Evolutionary conservation across 2,329 filamentous ascomycete species (phyloP).

Genomic region (Fonsecaea monophora): DNA sequence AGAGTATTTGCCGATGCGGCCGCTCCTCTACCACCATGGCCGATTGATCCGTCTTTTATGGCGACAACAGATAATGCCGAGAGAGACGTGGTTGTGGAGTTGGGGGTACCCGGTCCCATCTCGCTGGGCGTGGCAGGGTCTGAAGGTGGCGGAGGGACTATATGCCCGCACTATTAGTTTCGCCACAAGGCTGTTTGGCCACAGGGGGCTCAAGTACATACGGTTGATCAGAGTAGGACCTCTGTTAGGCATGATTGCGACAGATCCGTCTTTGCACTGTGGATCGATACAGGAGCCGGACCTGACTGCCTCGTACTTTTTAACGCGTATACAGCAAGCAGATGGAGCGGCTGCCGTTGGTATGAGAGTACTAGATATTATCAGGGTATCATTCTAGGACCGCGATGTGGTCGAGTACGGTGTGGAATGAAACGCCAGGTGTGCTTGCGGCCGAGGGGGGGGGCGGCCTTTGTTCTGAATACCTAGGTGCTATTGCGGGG

Average conservation of each 20-base stretch:
- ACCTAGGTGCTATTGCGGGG: not conserved
- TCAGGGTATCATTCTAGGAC: not conserved
- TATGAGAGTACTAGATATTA: not conserved
- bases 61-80: conserved; percentile 91
- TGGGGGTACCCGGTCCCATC: conserved; percentile 87
- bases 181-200: not conserved
- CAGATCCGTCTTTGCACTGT: not conserved
- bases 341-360: not conserved
- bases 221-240: conserved; percentile 37
- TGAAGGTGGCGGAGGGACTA: conserved; percentile 80
- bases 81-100: conserved; percentile 88
- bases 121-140: conserved; percentile 87
- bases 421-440: not conserved
- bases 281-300: not conserved
- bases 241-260: conserved; percentile 34
- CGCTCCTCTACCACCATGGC: conserved; percentile 67
- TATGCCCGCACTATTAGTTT: conserved; percentile 74
- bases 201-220: conserved; percentile 15
- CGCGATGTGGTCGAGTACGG: not conserved
- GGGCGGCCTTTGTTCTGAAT: not conserved
- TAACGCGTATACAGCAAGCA: not conserved
- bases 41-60: conserved; percentile 94
- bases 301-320: not conserved
- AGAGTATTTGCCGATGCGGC: conserved; percentile 72
- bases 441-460: not conserved